Percentiles rank a stretch among this genome's conserved stretches.
Conservation (phyloP, 1,284 basidiomycete genomes). For the Ceratobasidium sp. region DNA sequence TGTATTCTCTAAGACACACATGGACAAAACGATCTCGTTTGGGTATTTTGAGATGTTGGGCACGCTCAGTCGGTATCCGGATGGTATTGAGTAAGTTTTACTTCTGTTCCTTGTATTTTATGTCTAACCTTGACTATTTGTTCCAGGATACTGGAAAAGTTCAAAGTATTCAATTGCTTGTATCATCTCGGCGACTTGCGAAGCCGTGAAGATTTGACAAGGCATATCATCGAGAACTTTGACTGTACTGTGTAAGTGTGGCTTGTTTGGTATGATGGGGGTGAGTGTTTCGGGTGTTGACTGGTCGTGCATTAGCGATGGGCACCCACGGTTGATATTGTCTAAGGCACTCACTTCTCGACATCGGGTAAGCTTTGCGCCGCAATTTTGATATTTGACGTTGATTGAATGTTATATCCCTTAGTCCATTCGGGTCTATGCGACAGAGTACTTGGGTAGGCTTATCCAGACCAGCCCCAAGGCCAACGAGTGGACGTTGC, state of each 20-base stretch:
- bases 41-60: conserved; percentile 98
- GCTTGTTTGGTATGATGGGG: not conserved
- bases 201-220: conserved; percentile 90
- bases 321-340: conserved; percentile 87
- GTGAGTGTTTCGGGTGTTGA: conserved; percentile 7
- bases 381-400: conserved; percentile 13
- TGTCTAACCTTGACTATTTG: not conserved
- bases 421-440: conserved; percentile 85
- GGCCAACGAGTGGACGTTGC: conserved; percentile 83
- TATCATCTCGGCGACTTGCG: conserved; percentile 92
- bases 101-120: not conserved
- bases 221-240: conserved; percentile 88
- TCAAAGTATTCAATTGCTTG: conserved; percentile 92
- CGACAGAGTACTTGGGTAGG: conserved; percentile 87
- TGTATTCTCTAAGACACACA: conserved; percentile 83
- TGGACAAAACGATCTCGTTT: conserved; percentile 83
- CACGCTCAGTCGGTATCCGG: conserved; percentile 81
- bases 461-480: conserved; percentile 69
- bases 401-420: conserved; percentile 28
- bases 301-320: conserved; percentile 65
- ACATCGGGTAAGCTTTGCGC: conserved; percentile 65
- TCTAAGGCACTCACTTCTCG: conserved; percentile 93
- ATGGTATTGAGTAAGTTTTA: conserved; percentile 86
- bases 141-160: conserved; percentile 82
- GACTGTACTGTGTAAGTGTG: conserved; percentile 82